These are phyloP conservation scores for Tricholoma matsutake DNA, from an alignment of 768 basidiomycete species.

Conservation along the genomic window DNA sequence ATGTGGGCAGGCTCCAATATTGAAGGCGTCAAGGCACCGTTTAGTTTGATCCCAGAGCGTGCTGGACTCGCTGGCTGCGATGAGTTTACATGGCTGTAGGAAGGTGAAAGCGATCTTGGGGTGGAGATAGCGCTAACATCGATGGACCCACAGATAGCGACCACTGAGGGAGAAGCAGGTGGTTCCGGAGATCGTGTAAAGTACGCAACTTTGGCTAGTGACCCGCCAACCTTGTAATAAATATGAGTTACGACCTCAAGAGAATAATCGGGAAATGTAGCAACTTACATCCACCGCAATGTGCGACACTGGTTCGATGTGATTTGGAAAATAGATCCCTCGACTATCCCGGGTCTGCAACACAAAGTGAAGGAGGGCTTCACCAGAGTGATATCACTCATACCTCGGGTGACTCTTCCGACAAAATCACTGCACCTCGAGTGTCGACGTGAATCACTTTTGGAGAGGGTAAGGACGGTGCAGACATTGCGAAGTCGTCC, in stretches of 20 bases:
- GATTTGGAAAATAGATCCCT: slow-evolving; percentile 96
- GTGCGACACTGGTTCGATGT: slow-evolving; percentile 96
- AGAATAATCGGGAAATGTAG: background rate
- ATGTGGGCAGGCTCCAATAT: slow-evolving; percentile 53
- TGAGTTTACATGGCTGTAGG: slow-evolving; percentile 27
- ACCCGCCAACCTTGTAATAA: slow-evolving; percentile 83
- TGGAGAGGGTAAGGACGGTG: slow-evolving; percentile 72
- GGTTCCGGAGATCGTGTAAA: slow-evolving; percentile 92
- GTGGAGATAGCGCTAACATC: slow-evolving; percentile 44
- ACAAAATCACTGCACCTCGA: slow-evolving; percentile 87
- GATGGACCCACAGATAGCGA: slow-evolving; percentile 56
- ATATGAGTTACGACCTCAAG: slow-evolving; percentile 7
- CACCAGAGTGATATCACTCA: slow-evolving; percentile 20
- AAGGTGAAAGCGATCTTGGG: slow-evolving; percentile 43
- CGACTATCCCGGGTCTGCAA: slow-evolving; percentile 85
- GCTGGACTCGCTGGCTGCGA: slow-evolving; percentile 30
- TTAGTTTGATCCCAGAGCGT: slow-evolving; percentile 40
- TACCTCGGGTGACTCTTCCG: slow-evolving; percentile 94
- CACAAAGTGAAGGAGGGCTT: slow-evolving; percentile 12
- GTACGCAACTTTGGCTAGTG: slow-evolving; percentile 96
- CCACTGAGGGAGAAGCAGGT: slow-evolving; percentile 71
- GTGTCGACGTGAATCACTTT: slow-evolving; percentile 94
- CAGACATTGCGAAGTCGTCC: slow-evolving; percentile 32
- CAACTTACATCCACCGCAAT: slow-evolving; percentile 92
- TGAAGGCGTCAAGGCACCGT: slow-evolving; percentile 81